Percentiles rank a stretch among this genome's conserved stretches.
Conservation (phyloP, 768 basidiomycete genomes). For the Lepiota brunneoincarnata region DNA sequence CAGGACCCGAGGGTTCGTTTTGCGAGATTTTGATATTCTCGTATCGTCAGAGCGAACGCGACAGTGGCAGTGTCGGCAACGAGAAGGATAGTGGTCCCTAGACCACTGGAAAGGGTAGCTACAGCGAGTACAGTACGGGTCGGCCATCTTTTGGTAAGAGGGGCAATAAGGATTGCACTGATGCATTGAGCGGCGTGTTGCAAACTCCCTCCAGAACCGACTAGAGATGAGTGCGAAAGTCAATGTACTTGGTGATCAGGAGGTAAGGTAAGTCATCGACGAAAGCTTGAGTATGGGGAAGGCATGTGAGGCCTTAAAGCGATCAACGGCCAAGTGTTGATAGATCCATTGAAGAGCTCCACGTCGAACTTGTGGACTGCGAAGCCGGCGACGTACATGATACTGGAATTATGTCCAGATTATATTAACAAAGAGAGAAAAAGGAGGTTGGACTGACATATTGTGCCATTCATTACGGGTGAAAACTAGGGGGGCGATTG, state of each 20-base stretch:
- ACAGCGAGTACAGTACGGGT: conserved; percentile 26
- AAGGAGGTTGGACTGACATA: no score
- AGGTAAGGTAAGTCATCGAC: no score
- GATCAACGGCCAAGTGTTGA: conserved; percentile 31
- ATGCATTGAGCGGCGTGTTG: conserved; percentile 33
- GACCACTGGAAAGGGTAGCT: conserved; percentile 24
- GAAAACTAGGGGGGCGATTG: no score
- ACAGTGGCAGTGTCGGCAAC: conserved; percentile 29
- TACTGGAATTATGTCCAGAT: no score
- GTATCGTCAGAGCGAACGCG: not conserved
- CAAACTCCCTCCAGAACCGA: conserved; percentile 26
- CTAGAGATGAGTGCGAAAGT: not conserved
- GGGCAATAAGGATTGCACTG: conserved; percentile 32
- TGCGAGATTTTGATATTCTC: conserved; percentile 18
- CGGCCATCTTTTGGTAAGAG: conserved; percentile 27
- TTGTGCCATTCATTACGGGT: no score
- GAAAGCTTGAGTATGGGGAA: conserved; percentile 30
- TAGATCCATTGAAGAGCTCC: conserved; percentile 34
- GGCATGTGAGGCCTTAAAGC: conserved; percentile 22
- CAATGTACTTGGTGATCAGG: no score
- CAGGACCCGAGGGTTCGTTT: conserved; percentile 22
- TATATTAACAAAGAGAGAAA: no score
- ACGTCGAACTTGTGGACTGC: conserved; percentile 32
- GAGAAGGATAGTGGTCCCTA: conserved; percentile 29
- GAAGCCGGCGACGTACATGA: conserved; percentile 28